Conservation (phyloP, 176 grass and related monocot genomes). For the Luzula sylvatica region DNA sequence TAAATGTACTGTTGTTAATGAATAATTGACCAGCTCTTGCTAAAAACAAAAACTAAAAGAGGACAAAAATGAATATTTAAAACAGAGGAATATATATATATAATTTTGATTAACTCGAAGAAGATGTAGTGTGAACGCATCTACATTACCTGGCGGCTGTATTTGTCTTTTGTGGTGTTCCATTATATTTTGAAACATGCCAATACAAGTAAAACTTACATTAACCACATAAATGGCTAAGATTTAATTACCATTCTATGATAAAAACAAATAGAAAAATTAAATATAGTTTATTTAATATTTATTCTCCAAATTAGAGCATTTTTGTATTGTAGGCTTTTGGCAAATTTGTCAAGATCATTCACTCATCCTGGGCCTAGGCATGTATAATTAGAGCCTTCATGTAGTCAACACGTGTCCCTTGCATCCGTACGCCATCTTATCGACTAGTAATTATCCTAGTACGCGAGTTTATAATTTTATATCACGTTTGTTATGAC, state of each 20-base stretch:
- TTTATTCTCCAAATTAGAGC: too few relatives aligned
- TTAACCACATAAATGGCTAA: too few relatives aligned
- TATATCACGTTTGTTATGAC: not conserved
- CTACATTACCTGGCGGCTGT: not conserved
- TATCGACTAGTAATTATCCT: slow-evolving; percentile 17
- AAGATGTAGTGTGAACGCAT: not conserved
- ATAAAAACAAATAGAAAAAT: too few relatives aligned
- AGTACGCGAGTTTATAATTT: not conserved
- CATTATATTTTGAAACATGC: too few relatives aligned
- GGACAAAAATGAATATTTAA: not conserved
- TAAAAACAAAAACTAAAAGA: slow-evolving; percentile 3
- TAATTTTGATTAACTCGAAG: not conserved
- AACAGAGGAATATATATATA: not conserved
- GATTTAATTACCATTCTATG: too few relatives aligned
- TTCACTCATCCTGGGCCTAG: not conserved
- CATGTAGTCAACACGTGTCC: slow-evolving; percentile 13
- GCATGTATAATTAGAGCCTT: not conserved
- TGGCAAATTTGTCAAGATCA: too few relatives aligned
- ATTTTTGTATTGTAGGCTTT: too few relatives aligned
- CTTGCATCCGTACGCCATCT: not conserved
- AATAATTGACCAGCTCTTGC: not conserved
- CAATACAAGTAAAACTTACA: too few relatives aligned
- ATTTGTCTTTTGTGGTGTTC: too few relatives aligned
- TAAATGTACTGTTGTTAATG: not conserved
- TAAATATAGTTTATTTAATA: too few relatives aligned